A percentile compares a stretch with the other conserved stretches of the same genome.
Evolutionary conservation across 2,329 filamentous ascomycete species (phyloP).

Genomic region (Parascedosporium putredinis): DNA sequence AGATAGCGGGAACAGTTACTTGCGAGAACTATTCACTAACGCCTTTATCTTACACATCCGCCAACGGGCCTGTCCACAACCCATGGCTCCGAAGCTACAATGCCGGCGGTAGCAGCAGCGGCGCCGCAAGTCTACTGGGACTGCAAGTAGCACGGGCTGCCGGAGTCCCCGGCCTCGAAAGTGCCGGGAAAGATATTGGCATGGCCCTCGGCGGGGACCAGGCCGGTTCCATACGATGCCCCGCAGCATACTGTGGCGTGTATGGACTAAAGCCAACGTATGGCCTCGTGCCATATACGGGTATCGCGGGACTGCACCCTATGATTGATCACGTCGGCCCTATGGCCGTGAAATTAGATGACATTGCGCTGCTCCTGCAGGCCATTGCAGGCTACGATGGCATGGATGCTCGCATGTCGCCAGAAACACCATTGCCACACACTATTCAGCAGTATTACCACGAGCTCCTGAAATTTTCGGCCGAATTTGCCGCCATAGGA

Average conservation of each 20-base stretch:
- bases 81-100: constrained; percentile 21
- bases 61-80: constrained; percentile 25
- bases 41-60: constrained; percentile 24
- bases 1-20: constrained; percentile 23
- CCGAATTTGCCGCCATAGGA: too few relatives aligned
- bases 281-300: constrained; percentile 37
- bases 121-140: constrained; percentile 21
- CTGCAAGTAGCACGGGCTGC: not conserved
- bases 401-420: constrained; percentile 31
- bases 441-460: constrained; percentile 22
- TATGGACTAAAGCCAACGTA: constrained; percentile 34
- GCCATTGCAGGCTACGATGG: constrained; percentile 37
- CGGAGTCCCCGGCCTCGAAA: constrained; percentile 8
- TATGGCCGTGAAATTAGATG: constrained; percentile 28
- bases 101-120: constrained; percentile 26
- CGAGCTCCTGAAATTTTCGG: constrained; percentile 14
- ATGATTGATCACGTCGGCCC: constrained; percentile 34
- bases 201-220: constrained; percentile 28
- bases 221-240: constrained; percentile 26
- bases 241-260: constrained; percentile 25
- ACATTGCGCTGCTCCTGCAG: constrained; percentile 29
- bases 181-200: constrained; percentile 19
- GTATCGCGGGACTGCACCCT: constrained; percentile 26
- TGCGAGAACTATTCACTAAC: constrained; percentile 28
- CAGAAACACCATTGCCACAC: constrained; percentile 24